Conservation (phyloP, 441 rosid genomes). For the Pelargonium cotyledonis region DNA sequence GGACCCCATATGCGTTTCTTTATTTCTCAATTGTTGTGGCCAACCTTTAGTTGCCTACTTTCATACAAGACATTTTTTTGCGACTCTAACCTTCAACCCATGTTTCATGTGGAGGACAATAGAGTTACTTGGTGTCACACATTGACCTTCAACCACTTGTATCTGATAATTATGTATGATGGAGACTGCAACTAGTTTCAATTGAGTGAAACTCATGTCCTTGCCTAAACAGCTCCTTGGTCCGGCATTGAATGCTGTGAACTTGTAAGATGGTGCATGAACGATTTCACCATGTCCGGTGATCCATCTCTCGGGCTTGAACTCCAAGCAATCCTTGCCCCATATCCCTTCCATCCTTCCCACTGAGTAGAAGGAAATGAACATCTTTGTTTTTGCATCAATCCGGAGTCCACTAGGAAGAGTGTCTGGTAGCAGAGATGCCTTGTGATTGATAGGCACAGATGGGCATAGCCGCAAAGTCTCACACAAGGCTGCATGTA, state of each 20-base stretch:
- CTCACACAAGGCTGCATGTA: constrained; percentile 40
- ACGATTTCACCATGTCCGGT: constrained; percentile 6
- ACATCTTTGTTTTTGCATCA: constrained; percentile 28
- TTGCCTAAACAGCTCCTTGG: constrained; percentile 5
- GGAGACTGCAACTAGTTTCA: constrained; percentile 4
- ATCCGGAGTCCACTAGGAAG: constrained; percentile 43
- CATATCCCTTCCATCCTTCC: neutral
- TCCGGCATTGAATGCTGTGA: neutral
- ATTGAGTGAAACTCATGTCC: constrained; percentile 5
- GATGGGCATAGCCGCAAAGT: constrained; percentile 59
- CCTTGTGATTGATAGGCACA: constrained; percentile 39
- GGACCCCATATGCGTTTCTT: no score
- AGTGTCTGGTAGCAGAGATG: constrained; percentile 29
- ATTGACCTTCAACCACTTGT: constrained; percentile 16
- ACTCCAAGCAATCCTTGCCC: neutral
- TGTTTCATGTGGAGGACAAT: constrained; percentile 22
- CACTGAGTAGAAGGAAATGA: constrained; percentile 28
- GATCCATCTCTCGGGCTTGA: constrained; percentile 9
- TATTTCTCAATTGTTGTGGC: no score
- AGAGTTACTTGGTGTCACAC: constrained; percentile 8
- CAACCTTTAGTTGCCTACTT: no score
- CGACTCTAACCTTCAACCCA: neutral
- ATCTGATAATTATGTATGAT: constrained; percentile 25
- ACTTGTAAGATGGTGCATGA: neutral
- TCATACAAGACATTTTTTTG: neutral